phyloP scores from a whole-genome alignment of 2,329 filamentous ascomycete species.

The Neofusicoccum cordaticola region DNA sequence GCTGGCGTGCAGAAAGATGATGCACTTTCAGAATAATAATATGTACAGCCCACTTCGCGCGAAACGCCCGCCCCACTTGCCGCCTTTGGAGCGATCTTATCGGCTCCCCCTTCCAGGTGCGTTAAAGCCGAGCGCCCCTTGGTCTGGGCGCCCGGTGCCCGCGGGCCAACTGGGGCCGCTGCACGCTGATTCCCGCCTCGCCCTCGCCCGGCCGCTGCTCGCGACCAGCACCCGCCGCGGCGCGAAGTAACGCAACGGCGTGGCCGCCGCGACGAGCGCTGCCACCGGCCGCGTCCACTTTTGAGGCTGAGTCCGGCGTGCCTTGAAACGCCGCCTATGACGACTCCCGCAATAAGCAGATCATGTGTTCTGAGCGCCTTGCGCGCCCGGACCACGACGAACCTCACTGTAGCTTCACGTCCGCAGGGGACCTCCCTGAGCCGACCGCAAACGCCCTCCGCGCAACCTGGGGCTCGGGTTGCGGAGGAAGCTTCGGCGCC shows the following conservation, averaged over 20 bases:
- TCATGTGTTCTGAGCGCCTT: background rate
- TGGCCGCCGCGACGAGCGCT: background rate
- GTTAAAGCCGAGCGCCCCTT: constrained; percentile 4
- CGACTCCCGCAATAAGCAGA: background rate
- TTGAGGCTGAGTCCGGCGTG: constrained; percentile 11
- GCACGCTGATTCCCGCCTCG: background rate
- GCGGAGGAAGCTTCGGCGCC: background rate
- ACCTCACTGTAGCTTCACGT: background rate
- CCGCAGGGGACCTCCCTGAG: background rate
- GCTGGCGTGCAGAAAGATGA: constrained; percentile 13
- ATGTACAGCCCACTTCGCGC: constrained; percentile 17
- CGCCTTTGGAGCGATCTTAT: constrained; percentile 14
- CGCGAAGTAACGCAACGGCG: background rate
- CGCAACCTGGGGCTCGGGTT: background rate
- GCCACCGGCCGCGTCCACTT: background rate
- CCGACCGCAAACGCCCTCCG: background rate
- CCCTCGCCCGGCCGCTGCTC: background rate
- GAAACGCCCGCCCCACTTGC: constrained; percentile 16
- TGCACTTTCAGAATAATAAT: background rate
- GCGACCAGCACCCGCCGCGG: background rate
- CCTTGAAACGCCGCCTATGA: constrained; percentile 5
- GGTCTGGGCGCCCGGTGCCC: background rate
- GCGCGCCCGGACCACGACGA: background rate
- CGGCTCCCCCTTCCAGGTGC: background rate
- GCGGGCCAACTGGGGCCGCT: background rate